Evolutionary conservation across 192 early-diverging fungal genomes (phyloP), one percentile per base, ranked within the genome.

Genomic region (Linderina pennispora): DNA sequence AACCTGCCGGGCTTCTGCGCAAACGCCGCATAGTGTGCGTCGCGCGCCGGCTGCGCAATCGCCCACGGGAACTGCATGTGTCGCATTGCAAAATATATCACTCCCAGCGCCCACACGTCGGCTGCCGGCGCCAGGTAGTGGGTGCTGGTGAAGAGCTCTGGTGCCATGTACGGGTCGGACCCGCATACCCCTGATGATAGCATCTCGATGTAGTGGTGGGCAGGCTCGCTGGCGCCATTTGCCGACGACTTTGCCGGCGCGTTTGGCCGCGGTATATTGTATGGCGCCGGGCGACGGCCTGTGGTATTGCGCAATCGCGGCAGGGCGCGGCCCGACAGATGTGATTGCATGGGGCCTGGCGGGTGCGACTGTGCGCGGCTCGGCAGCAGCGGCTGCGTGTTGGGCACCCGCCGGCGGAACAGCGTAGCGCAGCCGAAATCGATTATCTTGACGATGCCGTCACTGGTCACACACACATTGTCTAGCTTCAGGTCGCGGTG

Each of bases 401-500:
- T 23, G 25, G 23, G 25, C 1, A 42, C 23, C 16, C 48, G 57
- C 7, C 66, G 45, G 15, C 66, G 51, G 34, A 62, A 76, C 56
- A 72, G 39, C 53, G 68, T 54, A 10, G 60, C 37, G 50, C 62
- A 50, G 23, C 91, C 91, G 74, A 95, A 98, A 56, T 98, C 92
- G 38, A 83, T 84, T 17, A 95, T 68, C 71, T 92, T 94, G 50
- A 86, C 67, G 11, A 68, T 65, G n/a, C 67, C 71, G 14, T 80
- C 45, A 32, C 73, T 74, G 45, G 79, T 81, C 26, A 89, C 65
- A 22, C 94, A 70, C 18, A 94, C 75, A 63, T 98, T 98, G 53
- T 98, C 94, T 8, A 88, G 79, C 62, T 98, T 98, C 47, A 98
- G 71, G 54, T 98, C 94, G 11, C 87, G 81, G 58, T 97, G 94